A percentile compares a stretch with the other conserved stretches of the same genome.
Evolutionary conservation across 176 grass and related monocot species (phyloP).

Genomic region (Carex myosuroides): DNA sequence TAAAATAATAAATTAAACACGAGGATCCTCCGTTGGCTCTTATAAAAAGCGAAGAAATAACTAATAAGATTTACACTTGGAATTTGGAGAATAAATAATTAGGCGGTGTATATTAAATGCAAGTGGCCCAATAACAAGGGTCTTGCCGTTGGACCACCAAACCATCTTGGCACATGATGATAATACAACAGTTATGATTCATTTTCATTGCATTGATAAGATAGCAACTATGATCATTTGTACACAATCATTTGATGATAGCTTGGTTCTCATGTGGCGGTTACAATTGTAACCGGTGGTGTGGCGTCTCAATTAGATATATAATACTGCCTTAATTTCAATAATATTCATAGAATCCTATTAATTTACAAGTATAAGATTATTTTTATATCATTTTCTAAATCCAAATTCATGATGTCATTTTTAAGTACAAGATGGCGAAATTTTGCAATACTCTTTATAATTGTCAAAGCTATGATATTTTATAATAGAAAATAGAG

Average conservation of each 20-base stretch:
- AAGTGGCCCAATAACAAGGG: not conserved
- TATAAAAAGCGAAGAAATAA: not conserved
- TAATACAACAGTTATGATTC: conserved; percentile 18
- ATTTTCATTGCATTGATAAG: conserved; percentile 16
- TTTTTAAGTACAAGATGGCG: not conserved
- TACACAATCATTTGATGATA: conserved; percentile 13
- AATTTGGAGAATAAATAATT: conserved; percentile 7
- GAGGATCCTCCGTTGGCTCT: not conserved
- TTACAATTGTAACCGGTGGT: not conserved
- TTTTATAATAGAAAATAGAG: no score
- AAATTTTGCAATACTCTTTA: no score
- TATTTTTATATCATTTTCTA: not conserved
- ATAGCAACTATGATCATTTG: conserved; percentile 16
- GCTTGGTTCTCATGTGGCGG: not conserved
- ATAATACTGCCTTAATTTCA: not conserved
- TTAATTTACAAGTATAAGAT: not conserved
- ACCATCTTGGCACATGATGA: conserved; percentile 19
- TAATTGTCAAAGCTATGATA: no score
- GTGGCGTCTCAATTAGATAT: not conserved
- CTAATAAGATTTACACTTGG: not conserved
- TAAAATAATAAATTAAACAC: not conserved
- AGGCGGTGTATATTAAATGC: conserved; percentile 1
- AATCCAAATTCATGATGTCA: not conserved
- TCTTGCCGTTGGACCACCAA: conserved; percentile 18
- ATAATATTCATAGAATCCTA: not conserved